Evolutionary conservation across 2,329 filamentous ascomycete genomes (phyloP), one percentile per base, ranked within the genome.

Genomic region (Exophiala bonariae): DNA sequence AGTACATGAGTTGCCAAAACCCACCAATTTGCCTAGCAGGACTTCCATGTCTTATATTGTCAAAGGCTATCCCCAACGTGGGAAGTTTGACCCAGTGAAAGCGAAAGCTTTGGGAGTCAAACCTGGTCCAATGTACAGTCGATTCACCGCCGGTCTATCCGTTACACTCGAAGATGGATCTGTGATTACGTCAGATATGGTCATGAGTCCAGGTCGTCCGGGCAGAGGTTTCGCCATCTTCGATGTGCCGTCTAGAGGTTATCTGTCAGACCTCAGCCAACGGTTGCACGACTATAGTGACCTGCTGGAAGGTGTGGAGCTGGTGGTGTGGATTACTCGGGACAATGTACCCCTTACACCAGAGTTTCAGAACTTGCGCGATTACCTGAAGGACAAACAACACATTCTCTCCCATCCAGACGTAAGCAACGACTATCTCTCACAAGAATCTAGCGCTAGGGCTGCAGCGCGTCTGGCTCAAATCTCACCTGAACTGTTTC

Each of bases 11-110:
- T 75, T 97, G 2, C 93, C 93, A 0, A 75, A 74, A 0, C 87
- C 88, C 0, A 70, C 74, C 16, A 51, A 46, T 35, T 40, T 59
- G 16, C 85, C 84, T 4, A 81, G 81, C 1, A 72, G 74, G 20
- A 82, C 84, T 37, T 84, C 89, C 4, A 73, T 96, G 58, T 95
- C 86, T 48, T 99, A 99, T 66, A 85, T 99, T 48, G 78, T 95
- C 62, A 87, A 89, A 58, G 82, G 81, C 44, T 82, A 89, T 53
- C 75, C 83, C 30, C 78, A 86, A 44, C 81, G 93, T 44, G 93
- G 93, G 42, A 92, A 86, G 60, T 96, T 99, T 61, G 76, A 88
- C 50, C 71, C 80, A 0, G 64, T 77, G 38, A 80, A 75, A 47
- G 92, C 90, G 0, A 75, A 71, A 51, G 74, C 71, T 20, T 70